phyloP scores from a whole-genome alignment of 169 alveolate species.

The Plasmodium gonderi region DNA sequence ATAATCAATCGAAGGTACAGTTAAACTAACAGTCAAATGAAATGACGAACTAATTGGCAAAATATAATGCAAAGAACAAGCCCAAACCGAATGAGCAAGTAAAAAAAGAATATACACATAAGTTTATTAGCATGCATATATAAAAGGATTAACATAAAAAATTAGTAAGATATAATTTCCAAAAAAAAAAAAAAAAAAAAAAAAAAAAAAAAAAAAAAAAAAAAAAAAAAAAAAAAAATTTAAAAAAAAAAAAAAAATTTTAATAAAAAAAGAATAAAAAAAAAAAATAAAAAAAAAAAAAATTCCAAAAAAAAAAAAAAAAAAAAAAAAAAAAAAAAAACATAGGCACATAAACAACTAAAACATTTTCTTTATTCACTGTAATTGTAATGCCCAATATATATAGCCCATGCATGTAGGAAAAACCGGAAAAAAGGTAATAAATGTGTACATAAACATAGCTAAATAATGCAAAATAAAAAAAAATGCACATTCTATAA shows the following conservation, averaged over 20 bases:
- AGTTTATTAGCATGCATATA: neutral
- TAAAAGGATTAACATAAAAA: neutral
- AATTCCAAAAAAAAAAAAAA: neutral
- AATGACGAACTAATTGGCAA: neutral
- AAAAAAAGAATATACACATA: neutral
- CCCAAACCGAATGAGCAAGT: neutral
- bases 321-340: neutral
- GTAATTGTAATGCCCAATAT: neutral
- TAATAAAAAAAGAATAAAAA: neutral
- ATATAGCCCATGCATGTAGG: neutral
- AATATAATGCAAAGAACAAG: neutral
- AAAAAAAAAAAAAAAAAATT: neutral
- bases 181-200: neutral
- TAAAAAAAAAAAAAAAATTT: neutral
- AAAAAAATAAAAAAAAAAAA: neutral
- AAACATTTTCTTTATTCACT: neutral
- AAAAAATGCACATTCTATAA: neutral
- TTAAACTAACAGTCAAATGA: neutral
- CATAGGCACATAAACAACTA: neutral
- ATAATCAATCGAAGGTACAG: neutral
- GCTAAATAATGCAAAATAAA: neutral
- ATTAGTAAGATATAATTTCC: no score
- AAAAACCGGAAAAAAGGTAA: neutral
- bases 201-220: neutral
- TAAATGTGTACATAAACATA: neutral